A percentile compares a stretch with the other conserved stretches of the same genome.
Evolutionary conservation across 192 early-diverging fungal genomes (phyloP).

Genomic region (Cladochytrium replicatum): DNA sequence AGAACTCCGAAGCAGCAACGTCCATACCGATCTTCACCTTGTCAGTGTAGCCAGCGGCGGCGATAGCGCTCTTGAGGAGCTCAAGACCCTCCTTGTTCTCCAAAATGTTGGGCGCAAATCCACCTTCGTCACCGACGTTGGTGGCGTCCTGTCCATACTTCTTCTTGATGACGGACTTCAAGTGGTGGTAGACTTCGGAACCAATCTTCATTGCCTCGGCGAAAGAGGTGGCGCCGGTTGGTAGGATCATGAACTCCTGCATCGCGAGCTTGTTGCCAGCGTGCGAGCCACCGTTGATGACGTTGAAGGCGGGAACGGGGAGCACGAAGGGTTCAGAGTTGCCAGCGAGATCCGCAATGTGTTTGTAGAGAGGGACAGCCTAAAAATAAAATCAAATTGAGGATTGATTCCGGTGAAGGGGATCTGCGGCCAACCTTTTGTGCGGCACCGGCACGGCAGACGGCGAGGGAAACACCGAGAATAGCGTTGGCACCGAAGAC

Average conservation of each 20-base stretch:
- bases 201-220: conserved; percentile 96
- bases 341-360: conserved; percentile 83
- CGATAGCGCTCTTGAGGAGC: conserved; percentile 81
- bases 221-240: conserved; percentile 86
- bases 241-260: conserved; percentile 99
- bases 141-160: conserved; percentile 99
- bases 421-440: conserved; percentile 39
- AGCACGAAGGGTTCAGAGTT: conserved; percentile 80
- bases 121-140: conserved; percentile 99
- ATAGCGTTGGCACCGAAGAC: conserved; percentile 97
- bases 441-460: conserved; percentile 89
- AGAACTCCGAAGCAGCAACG: conserved; percentile 96
- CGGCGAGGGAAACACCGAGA: conserved; percentile 95
- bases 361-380: conserved; percentile 88
- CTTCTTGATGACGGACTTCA: conserved; percentile 95
- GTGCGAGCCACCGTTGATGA: conserved; percentile 98
- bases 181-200: conserved; percentile 90
- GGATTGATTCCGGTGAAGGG: background rate
- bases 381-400: background rate
- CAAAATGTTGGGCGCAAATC: conserved; percentile 98
- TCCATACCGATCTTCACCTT: conserved; percentile 98
- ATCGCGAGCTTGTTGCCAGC: conserved; percentile 99
- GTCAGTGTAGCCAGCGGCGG: conserved; percentile 88
- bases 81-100: conserved; percentile 93
- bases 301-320: conserved; percentile 95